Conservation (phyloP, 805 yeast genomes). For the Yamadazyma akitaensis region DNA sequence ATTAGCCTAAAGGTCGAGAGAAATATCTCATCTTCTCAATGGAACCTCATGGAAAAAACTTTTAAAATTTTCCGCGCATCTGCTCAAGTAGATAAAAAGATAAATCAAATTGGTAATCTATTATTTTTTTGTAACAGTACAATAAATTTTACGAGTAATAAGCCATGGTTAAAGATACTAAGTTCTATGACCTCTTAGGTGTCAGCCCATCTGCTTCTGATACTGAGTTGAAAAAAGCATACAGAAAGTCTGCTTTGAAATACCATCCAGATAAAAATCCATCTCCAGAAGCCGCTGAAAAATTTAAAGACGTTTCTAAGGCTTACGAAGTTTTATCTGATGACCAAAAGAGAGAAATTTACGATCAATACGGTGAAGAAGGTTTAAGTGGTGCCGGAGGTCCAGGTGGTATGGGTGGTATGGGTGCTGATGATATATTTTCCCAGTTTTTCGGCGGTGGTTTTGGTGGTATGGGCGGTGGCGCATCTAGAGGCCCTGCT, state of each 20-base stretch:
- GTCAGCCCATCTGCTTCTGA: constrained; percentile 69
- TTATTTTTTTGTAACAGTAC: not conserved
- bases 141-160: not conserved
- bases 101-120: not conserved
- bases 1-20: not conserved
- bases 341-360: constrained; percentile 80
- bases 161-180: constrained; percentile 77
- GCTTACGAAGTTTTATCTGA: constrained; percentile 90
- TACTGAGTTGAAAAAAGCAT: constrained; percentile 73
- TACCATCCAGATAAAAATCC: constrained; percentile 84
- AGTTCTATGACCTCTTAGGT: constrained; percentile 70
- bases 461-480: constrained; percentile 53
- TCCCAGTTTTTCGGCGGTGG: constrained; percentile 80
- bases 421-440: constrained; percentile 70
- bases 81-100: constrained; percentile 1
- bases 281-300: constrained; percentile 89
- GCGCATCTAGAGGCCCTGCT: constrained; percentile 77
- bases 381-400: constrained; percentile 79
- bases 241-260: constrained; percentile 76
- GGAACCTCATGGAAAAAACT: constrained; percentile 10
- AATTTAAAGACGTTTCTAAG: constrained; percentile 83
- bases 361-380: constrained; percentile 90
- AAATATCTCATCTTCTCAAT: not conserved
- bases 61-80: constrained; percentile 4
- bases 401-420: constrained; percentile 54